These are phyloP conservation scores for Calocybe gambosa DNA, from an alignment of 1,284 basidiomycete species.

Conservation along the genomic window DNA sequence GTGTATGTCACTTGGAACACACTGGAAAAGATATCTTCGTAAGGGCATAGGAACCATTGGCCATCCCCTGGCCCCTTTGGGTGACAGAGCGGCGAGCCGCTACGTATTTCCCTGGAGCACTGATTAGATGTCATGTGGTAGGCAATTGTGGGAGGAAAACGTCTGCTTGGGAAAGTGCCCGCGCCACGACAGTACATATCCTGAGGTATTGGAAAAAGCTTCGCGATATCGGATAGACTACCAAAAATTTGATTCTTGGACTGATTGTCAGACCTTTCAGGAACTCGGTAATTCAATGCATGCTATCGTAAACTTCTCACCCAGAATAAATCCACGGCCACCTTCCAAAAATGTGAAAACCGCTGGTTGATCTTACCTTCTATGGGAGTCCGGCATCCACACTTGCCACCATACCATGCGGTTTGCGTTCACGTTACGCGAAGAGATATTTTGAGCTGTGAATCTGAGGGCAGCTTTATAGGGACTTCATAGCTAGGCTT, in stretches of 20 bases:
- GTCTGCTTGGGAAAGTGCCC: not conserved
- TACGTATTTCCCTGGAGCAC: not conserved
- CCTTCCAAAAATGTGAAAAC: too few relatives aligned
- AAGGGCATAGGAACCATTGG: not conserved
- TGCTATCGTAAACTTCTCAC: too few relatives aligned
- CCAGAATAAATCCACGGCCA: too few relatives aligned
- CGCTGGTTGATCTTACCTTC: too few relatives aligned
- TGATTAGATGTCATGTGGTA: not conserved
- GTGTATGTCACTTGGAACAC: too few relatives aligned
- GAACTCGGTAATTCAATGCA: too few relatives aligned
- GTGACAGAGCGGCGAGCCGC: not conserved
- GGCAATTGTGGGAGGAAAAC: not conserved
- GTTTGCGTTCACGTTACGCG: conserved; percentile 3
- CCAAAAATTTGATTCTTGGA: not conserved
- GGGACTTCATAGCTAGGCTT: not conserved
- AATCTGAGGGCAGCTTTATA: conserved; percentile 5
- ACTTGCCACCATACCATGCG: not conserved
- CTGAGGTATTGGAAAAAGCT: not conserved
- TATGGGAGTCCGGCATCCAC: not conserved
- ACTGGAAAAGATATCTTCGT: too few relatives aligned
- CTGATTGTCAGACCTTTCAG: too few relatives aligned
- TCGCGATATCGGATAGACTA: not conserved
- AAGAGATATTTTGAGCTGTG: conserved; percentile 7
- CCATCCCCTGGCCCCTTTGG: not conserved
- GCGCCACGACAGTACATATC: not conserved